Evolutionary conservation across 257 asterid species (phyloP).

Genomic region (Agastache rugosa): DNA sequence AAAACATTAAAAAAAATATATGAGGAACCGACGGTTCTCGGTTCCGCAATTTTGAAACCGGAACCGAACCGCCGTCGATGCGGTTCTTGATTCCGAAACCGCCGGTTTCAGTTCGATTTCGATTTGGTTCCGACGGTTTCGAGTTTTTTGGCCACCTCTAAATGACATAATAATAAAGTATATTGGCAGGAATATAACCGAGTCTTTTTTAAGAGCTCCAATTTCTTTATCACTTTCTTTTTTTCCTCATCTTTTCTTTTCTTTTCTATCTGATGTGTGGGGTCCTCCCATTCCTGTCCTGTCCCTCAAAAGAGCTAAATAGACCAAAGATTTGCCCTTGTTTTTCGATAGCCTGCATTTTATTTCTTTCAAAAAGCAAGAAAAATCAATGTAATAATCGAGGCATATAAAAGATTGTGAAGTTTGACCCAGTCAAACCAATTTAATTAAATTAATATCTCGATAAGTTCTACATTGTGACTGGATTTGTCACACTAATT

Average conservation of each 20-base stretch:
- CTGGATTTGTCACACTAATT: neutral
- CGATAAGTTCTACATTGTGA: constrained; percentile 14
- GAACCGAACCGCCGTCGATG: too few species aligned
- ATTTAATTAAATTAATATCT: constrained; percentile 10
- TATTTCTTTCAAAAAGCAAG: neutral
- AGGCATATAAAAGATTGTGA: constrained; percentile 45
- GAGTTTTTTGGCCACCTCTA: too few species aligned
- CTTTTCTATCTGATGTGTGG: constrained; percentile 18
- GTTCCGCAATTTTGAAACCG: too few species aligned
- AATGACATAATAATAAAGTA: constrained; percentile 27
- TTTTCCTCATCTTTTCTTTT: neutral
- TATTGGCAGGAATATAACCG: constrained; percentile 3
- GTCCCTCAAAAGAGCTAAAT: constrained; percentile 49
- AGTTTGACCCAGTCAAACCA: constrained; percentile 53
- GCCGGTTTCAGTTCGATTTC: too few species aligned
- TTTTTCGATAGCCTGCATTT: constrained; percentile 28
- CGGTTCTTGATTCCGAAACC: too few species aligned
- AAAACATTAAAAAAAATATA: too few species aligned
- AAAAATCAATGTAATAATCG: constrained; percentile 30
- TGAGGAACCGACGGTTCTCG: too few species aligned
- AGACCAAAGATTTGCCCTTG: constrained; percentile 38
- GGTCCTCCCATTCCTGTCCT: constrained; percentile 29
- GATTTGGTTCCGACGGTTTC: too few species aligned
- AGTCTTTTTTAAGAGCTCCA: neutral
- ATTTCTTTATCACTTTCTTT: neutral